Conservation (phyloP, 352 stramenopile genomes). For the Pythium sp. region DNA sequence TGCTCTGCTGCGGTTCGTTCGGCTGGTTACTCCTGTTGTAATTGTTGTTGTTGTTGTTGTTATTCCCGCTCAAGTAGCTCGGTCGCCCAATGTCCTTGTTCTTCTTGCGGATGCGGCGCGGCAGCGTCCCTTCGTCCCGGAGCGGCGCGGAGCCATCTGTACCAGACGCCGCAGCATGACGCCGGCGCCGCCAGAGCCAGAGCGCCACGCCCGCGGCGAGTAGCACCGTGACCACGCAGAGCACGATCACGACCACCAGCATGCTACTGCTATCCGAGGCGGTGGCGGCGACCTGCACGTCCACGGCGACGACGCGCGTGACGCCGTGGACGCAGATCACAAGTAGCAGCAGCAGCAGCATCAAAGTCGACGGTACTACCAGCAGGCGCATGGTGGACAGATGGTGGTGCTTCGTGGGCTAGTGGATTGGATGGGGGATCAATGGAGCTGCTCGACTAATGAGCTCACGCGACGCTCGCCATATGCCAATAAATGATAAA, state of each 20-base stretch:
- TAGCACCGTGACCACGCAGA: constrained; percentile 16
- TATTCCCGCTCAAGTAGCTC: constrained; percentile 12
- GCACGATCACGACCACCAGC: constrained; percentile 16
- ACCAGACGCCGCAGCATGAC: not conserved
- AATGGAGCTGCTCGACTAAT: not conserved
- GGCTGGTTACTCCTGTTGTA: not conserved
- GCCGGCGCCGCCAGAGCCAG: constrained; percentile 14
- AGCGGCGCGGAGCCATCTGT: not conserved
- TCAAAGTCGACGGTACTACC: not conserved
- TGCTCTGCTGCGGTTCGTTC: not conserved
- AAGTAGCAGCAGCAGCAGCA: not conserved
- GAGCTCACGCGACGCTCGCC: not conserved
- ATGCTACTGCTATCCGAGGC: constrained; percentile 6
- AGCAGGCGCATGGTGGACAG: not conserved
- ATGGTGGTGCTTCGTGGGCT: not conserved
- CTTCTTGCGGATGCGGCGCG: constrained; percentile 20
- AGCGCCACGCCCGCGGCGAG: constrained; percentile 7
- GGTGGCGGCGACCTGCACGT: constrained; percentile 1
- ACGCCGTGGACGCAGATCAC: not conserved
- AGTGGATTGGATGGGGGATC: too few relatives aligned
- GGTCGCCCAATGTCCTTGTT: constrained; percentile 14
- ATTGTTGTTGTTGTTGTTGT: constrained; percentile 1
- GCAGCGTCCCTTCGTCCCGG: constrained; percentile 13
- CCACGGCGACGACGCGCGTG: not conserved
- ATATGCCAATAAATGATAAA: not conserved